Percentiles rank a stretch among this genome's conserved stretches.
Conservation (phyloP, 208 protist genomes). For the Leishmania tarentolae region DNA sequence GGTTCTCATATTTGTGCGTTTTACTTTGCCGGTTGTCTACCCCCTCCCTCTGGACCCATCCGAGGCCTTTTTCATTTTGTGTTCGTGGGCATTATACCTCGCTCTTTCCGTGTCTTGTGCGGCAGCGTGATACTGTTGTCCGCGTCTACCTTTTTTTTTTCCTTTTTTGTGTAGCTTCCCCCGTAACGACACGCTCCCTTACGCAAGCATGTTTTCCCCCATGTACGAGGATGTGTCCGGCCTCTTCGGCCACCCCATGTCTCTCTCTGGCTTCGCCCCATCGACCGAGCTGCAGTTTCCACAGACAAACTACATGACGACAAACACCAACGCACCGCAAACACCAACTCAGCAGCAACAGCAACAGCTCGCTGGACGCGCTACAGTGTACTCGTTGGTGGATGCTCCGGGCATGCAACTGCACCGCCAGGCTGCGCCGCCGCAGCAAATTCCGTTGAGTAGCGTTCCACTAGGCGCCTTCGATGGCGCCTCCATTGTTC, state of each 20-base stretch:
- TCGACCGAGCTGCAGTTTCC: slow-evolving; percentile 25
- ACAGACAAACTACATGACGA: not conserved
- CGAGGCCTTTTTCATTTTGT: not conserved
- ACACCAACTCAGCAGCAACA: slow-evolving; percentile 1
- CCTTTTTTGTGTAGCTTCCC: not conserved
- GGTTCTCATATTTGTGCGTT: slow-evolving; percentile 16
- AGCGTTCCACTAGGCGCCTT: slow-evolving; percentile 15
- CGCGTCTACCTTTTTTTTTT: not conserved
- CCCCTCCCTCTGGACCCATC: not conserved
- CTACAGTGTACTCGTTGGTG: slow-evolving; percentile 15
- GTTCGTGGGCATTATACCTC: not conserved
- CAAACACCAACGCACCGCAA: slow-evolving; percentile 3
- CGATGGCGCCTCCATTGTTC: slow-evolving; percentile 22
- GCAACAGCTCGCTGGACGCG: slow-evolving; percentile 1
- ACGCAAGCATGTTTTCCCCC: slow-evolving; percentile 15
- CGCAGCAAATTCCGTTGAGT: slow-evolving; percentile 16
- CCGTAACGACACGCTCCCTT: not conserved
- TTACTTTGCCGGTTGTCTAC: not conserved
- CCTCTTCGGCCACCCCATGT: slow-evolving; percentile 23
- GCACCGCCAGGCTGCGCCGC: slow-evolving; percentile 6
- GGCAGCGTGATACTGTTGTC: not conserved
- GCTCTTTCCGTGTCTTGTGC: not conserved
- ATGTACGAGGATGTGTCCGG: slow-evolving; percentile 28
- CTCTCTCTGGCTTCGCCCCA: slow-evolving; percentile 9
- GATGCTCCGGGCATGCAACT: slow-evolving; percentile 8